Conservation (phyloP, 2,329 filamentous ascomycete genomes). For the Zasmidium cellare region DNA sequence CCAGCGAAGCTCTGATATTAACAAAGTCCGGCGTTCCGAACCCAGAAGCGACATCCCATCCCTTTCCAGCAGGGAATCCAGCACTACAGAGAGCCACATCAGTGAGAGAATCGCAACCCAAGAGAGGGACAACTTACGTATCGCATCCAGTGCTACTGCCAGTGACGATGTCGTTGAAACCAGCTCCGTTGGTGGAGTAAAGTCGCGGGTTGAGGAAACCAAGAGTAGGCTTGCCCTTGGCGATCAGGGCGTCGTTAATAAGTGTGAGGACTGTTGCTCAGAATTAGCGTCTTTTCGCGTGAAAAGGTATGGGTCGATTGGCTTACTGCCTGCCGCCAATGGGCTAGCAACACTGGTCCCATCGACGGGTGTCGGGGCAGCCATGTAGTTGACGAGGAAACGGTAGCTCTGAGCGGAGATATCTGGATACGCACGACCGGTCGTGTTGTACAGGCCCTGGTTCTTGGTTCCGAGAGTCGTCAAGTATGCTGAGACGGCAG, state of each 20-base stretch:
- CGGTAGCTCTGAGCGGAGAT: constrained; percentile 53
- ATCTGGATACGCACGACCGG: constrained; percentile 48
- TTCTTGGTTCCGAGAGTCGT: constrained; percentile 39
- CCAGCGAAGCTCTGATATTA: constrained; percentile 15
- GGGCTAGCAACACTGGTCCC: constrained; percentile 59
- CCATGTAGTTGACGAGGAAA: constrained; percentile 47
- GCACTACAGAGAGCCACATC: background rate
- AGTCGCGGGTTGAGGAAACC: constrained; percentile 64
- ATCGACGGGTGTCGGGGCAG: constrained; percentile 46
- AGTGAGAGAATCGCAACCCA: background rate
- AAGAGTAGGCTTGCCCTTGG: constrained; percentile 47
- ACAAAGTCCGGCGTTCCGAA: constrained; percentile 29
- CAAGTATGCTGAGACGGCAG: constrained; percentile 41
- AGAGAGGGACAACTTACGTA: constrained; percentile 2
- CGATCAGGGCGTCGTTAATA: constrained; percentile 59
- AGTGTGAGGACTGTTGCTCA: constrained; percentile 47
- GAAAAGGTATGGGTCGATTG: background rate
- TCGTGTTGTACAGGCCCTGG: constrained; percentile 44
- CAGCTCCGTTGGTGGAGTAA: constrained; percentile 50
- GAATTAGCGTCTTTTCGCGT: background rate
- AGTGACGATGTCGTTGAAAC: constrained; percentile 51
- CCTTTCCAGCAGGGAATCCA: constrained; percentile 25
- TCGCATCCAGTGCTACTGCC: constrained; percentile 42
- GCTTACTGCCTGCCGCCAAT: constrained; percentile 48
- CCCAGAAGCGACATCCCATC: constrained; percentile 30